Conservation (phyloP, 2,329 filamentous ascomycete genomes). For the Pestalotiopsis sp. region DNA sequence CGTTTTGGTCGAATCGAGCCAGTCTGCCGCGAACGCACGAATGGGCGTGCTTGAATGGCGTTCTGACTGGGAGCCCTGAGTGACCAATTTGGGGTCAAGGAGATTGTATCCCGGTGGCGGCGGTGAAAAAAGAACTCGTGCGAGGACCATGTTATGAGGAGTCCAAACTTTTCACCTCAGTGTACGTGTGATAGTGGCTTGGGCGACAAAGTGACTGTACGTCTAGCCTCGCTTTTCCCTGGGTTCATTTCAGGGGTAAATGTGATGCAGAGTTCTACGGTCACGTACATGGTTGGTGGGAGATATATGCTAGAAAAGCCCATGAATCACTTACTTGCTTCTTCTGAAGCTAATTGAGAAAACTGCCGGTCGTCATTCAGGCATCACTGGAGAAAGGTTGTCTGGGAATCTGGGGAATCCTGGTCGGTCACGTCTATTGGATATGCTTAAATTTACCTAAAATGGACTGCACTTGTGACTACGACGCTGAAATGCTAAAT, state of each 20-base stretch:
- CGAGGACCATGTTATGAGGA: not conserved
- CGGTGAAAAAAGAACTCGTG: not conserved
- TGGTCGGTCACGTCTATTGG: not conserved
- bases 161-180: not conserved
- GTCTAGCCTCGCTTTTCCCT: not conserved
- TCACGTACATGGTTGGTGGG: not conserved
- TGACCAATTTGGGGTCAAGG: not conserved
- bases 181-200: too few relatives aligned
- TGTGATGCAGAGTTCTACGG: not conserved
- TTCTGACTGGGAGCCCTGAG: not conserved
- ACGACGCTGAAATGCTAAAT: too few relatives aligned
- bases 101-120: not conserved
- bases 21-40: not conserved
- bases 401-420: not conserved
- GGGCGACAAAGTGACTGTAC: too few relatives aligned
- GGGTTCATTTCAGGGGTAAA: not conserved
- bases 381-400: not conserved
- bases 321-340: not conserved
- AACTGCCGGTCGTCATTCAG: not conserved
- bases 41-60: not conserved
- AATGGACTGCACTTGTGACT: too few relatives aligned
- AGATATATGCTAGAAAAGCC: not conserved
- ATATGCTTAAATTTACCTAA: not conserved
- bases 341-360: not conserved
- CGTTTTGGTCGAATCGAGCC: not conserved